These are phyloP conservation scores for Xylariaceae sp. DNA, from an alignment of 2,329 filamentous ascomycete genomes.

Conservation along the genomic window DNA sequence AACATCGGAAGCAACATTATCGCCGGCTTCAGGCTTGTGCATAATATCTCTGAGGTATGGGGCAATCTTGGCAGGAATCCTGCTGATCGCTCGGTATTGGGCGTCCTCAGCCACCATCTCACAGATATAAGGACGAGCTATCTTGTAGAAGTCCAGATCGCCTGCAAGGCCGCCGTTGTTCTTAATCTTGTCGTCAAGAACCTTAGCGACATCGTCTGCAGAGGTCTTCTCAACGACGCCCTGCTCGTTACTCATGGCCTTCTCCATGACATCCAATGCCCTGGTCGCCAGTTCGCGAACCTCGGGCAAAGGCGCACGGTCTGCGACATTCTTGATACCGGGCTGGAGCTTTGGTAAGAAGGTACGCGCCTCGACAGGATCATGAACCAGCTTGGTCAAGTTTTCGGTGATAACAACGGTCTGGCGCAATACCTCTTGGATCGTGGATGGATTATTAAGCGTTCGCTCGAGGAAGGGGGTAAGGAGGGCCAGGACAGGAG, in stretches of 20 bases:
- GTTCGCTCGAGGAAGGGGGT: constrained; percentile 93
- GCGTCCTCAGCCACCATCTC: constrained; percentile 85
- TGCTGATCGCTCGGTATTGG: constrained; percentile 73
- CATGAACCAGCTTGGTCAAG: constrained; percentile 95
- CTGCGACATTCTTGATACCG: constrained; percentile 83
- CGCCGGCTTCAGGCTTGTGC: constrained; percentile 52
- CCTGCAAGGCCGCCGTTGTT: constrained; percentile 59
- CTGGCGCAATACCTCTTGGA: constrained; percentile 91
- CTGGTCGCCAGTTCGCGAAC: constrained; percentile 85
- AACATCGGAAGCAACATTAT: constrained; percentile 67
- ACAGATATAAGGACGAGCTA: constrained; percentile 69
- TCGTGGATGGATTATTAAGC: constrained; percentile 83
- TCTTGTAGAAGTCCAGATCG: constrained; percentile 61
- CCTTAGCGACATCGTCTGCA: constrained; percentile 67
- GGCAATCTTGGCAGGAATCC: constrained; percentile 63
- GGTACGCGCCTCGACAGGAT: constrained; percentile 85
- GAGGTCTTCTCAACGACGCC: constrained; percentile 63
- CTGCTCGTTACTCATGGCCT: constrained; percentile 77
- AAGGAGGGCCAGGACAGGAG: constrained; percentile 87
- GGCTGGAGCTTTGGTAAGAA: constrained; percentile 94
- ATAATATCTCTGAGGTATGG: constrained; percentile 75
- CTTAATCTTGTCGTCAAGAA: constrained; percentile 74
- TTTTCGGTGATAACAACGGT: constrained; percentile 97
- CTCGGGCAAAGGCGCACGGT: constrained; percentile 88
- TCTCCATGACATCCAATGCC: constrained; percentile 81